phyloP scores from a whole-genome alignment of 805 yeast genomes.

The Kregervanrija delftensis region DNA sequence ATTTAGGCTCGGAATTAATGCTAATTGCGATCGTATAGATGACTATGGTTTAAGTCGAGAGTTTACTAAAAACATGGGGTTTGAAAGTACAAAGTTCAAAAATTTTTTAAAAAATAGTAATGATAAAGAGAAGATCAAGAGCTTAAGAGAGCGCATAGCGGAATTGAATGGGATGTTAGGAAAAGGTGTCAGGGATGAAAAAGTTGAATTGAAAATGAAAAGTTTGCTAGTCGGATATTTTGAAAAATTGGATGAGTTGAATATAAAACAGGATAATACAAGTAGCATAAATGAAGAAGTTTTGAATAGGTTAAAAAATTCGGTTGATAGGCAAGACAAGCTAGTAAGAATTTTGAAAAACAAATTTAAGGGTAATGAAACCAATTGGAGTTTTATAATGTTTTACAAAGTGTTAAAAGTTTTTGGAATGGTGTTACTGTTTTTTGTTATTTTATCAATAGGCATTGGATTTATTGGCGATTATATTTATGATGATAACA shows the following conservation, averaged over 20 bases:
- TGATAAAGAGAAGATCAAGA: not conserved
- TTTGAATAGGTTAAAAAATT: constrained; percentile 3
- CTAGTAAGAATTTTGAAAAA: constrained; percentile 9
- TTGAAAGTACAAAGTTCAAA: constrained; percentile 6
- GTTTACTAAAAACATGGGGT: constrained; percentile 4
- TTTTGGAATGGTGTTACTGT: too few species aligned
- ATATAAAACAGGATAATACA: not conserved
- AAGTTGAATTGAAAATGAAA: constrained; percentile 5
- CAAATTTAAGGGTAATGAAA: constrained; percentile 5
- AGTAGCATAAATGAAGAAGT: not conserved
- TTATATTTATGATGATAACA: not conserved
- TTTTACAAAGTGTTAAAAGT: too few species aligned
- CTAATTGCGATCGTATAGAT: not conserved
- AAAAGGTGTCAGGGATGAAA: not conserved
- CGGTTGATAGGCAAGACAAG: constrained; percentile 13
- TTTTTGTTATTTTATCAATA: too few species aligned
- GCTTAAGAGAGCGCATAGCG: not conserved
- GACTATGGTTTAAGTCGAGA: not conserved
- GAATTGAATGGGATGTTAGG: constrained; percentile 3
- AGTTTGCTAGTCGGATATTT: constrained; percentile 6
- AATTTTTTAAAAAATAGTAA: not conserved
- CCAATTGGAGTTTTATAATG: not conserved
- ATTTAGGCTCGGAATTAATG: not conserved
- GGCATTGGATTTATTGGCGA: not conserved
- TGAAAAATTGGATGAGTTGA: constrained; percentile 1